phyloP scores from a whole-genome alignment of 306 rosid genomes.

The Psophocarpus tetragonolobus region DNA sequence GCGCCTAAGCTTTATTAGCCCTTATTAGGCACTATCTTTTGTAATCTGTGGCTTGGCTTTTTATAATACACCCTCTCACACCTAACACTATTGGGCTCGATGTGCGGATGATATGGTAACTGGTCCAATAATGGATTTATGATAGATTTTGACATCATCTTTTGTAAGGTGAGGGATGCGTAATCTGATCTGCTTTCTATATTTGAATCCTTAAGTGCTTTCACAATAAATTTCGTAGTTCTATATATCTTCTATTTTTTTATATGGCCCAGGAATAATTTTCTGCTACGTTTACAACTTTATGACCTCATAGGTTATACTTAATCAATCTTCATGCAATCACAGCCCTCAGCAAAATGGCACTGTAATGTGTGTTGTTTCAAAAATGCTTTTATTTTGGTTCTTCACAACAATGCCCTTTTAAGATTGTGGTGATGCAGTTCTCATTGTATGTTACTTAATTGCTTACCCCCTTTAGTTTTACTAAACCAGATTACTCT shows the following conservation, averaged over 20 bases:
- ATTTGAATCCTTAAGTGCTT: background rate
- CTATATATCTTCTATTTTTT: background rate
- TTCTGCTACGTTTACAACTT: conserved; percentile 9
- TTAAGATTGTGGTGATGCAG: background rate
- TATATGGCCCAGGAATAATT: background rate
- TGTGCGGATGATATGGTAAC: too few relatives aligned
- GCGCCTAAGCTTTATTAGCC: background rate
- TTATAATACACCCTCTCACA: too few relatives aligned
- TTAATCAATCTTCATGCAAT: background rate
- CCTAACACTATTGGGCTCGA: too few relatives aligned
- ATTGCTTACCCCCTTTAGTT: background rate
- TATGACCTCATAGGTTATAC: background rate
- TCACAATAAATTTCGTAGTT: background rate
- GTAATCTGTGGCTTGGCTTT: too few relatives aligned
- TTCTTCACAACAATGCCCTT: background rate
- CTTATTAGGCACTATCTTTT: too few relatives aligned
- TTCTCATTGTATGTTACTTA: background rate
- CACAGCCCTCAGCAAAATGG: background rate
- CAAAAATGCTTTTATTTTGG: background rate
- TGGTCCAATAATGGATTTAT: too few relatives aligned
- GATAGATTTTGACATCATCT: too few relatives aligned
- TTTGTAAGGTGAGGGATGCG: too few relatives aligned
- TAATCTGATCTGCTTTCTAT: background rate
- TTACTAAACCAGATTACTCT: background rate
- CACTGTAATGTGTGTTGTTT: background rate